Conservation (phyloP, 2,329 filamentous ascomycete species). For the Fusarium sp. region DNA sequence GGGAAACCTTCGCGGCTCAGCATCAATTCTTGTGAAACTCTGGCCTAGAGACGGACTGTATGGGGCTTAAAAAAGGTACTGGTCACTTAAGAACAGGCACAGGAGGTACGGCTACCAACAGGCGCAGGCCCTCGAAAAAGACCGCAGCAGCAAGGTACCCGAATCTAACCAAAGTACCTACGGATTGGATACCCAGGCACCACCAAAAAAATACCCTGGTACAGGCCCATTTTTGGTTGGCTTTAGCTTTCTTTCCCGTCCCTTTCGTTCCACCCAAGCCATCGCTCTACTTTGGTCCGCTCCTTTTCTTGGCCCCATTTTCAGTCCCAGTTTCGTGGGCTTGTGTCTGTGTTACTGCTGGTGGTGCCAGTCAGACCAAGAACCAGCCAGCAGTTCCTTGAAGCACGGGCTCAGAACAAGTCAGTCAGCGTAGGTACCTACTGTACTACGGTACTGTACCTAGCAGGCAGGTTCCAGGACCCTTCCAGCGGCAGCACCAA, state of each 20-base stretch:
- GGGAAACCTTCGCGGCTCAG: slow-evolving; percentile 11
- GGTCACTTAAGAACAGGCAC: slow-evolving; percentile 3
- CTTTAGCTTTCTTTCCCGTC: slow-evolving; percentile 25
- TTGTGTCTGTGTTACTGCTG: not conserved
- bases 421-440: not conserved
- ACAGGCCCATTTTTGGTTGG: slow-evolving; percentile 17
- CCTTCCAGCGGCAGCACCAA: slow-evolving; percentile 1
- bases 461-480: not conserved
- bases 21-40: slow-evolving; percentile 35
- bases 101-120: not conserved
- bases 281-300: not conserved
- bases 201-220: not conserved
- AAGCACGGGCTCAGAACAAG: slow-evolving; percentile 12
- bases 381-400: not conserved
- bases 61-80: slow-evolving; percentile 4
- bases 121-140: slow-evolving; percentile 18
- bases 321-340: slow-evolving; percentile 16
- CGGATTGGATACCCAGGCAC: slow-evolving; percentile 3
- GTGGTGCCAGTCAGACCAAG: slow-evolving; percentile 18
- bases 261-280: not conserved
- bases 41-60: slow-evolving; percentile 5
- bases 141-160: slow-evolving; percentile 28
- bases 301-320: slow-evolving; percentile 26
- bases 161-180: slow-evolving; percentile 19
- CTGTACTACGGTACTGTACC: not conserved